Base-by-base conservation (phyloP, 2,329 filamentous ascomycete genomes). In the Huntiella abstrusa region DNA sequence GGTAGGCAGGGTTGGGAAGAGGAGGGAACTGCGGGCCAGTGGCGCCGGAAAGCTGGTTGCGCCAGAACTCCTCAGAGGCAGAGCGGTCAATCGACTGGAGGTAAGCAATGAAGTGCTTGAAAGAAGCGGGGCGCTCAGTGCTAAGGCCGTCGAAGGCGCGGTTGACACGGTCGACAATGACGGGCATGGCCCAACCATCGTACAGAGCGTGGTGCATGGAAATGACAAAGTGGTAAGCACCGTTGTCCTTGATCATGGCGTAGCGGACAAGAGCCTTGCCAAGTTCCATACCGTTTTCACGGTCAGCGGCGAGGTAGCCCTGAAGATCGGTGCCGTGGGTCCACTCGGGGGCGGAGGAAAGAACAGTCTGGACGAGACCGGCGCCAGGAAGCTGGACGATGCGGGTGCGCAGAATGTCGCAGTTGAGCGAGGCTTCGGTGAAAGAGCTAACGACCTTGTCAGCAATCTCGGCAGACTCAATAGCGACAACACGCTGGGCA, bases 191-290 rank as follows among this genome's bases (percentile, higher is more conserved):
- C 70, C 70, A 73, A 17, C 71, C 71, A 44, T 75, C 71, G 49
- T 75, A 75, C 0, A 74, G 54, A 4, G 65, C 67, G 51, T 75
- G 71, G 51, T 75, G 71, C 58, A 71, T 67, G 1, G 68, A 69
- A 51, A 70, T 57, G n/a, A 73, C 64, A 50, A 73, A 70, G 52
- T 63, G 59, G 12, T 58, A 54, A 40, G 57, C 60, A 33, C 54
- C 57, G 4, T 55, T 55, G 32, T 61, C 58, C 3, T 57, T 46
- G 10, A 69, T 57, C 11, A 70, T 54, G 3, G 62, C 65, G 44
- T 65, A 70, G 6, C 67, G 62, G 2, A 66, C 62, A 6, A 71
- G 59, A 2, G 65, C 60, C 46, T 56, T 64, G 5, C 66, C 67
- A 1, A 69, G 59, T n/a, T 62, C 60, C 55, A 69, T 65, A 1